phyloP scores from a whole-genome alignment of 495 filamentous ascomycete genomes.

The Eremomyces bilateralis region DNA sequence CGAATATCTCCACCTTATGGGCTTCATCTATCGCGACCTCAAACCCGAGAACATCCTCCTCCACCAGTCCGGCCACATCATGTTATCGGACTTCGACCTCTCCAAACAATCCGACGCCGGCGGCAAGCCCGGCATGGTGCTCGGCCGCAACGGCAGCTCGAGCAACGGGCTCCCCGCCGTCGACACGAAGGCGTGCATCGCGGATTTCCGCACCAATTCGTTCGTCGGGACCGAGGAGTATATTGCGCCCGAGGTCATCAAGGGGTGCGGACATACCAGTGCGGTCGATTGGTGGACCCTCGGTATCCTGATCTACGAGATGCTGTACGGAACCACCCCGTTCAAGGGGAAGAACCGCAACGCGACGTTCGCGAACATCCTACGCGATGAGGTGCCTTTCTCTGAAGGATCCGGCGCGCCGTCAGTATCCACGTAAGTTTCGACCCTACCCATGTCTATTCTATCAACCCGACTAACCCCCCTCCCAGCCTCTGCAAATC shows the following conservation, averaged over 20 bases:
- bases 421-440: constrained; percentile 69
- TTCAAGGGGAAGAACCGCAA: constrained; percentile 99
- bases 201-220: constrained; percentile 93
- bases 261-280: constrained; percentile 92
- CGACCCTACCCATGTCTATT: neutral
- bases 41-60: constrained; percentile 98
- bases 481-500: constrained; percentile 69
- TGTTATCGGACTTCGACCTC: constrained; percentile 97
- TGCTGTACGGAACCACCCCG: constrained; percentile 95
- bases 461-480: constrained; percentile 7
- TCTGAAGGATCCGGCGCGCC: constrained; percentile 70
- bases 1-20: constrained; percentile 96
- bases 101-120: constrained; percentile 95
- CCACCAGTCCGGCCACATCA: constrained; percentile 96
- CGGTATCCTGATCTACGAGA: constrained; percentile 92
- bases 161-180: constrained; percentile 60
- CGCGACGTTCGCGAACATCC: constrained; percentile 91
- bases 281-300: constrained; percentile 99
- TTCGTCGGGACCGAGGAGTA: constrained; percentile 98
- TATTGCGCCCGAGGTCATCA: constrained; percentile 96
- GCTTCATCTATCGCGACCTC: constrained; percentile 93
- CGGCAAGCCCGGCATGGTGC: constrained; percentile 92
- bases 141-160: constrained; percentile 48
- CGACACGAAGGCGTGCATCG: constrained; percentile 95
- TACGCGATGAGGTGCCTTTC: constrained; percentile 85